Percentiles rank a stretch among this genome's conserved stretches.
Conservation (phyloP, 1,139 yeast genomes). For the Pneumocystis canis region DNA sequence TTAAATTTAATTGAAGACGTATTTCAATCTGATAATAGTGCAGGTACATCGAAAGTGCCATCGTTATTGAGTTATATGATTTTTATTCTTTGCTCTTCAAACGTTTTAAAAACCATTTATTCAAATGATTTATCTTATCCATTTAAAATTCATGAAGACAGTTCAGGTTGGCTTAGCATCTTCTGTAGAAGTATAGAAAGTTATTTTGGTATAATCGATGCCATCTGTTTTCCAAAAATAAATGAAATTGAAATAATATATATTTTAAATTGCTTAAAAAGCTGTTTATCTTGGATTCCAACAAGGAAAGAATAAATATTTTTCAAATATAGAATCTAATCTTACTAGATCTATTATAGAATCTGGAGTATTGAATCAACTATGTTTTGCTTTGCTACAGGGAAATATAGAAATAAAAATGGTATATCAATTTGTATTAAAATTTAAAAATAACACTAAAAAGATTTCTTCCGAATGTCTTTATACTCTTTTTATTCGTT, state of each 20-base stretch:
- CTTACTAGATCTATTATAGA: slow-evolving; percentile 52
- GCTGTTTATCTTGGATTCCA: slow-evolving; percentile 83
- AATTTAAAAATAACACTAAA: neutral
- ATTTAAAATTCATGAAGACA: slow-evolving; percentile 58
- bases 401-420: slow-evolving; percentile 55
- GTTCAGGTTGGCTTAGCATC: slow-evolving; percentile 73
- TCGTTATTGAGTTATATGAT: slow-evolving; percentile 43
- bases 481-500: slow-evolving; percentile 73
- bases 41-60: slow-evolving; percentile 49
- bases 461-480: slow-evolving; percentile 72
- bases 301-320: slow-evolving; percentile 7
- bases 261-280: slow-evolving; percentile 66
- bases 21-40: slow-evolving; percentile 85
- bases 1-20: slow-evolving; percentile 86
- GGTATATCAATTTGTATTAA: neutral
- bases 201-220: slow-evolving; percentile 25
- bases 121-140: slow-evolving; percentile 41
- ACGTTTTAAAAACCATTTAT: slow-evolving; percentile 46
- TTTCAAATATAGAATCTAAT: neutral
- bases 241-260: slow-evolving; percentile 35
- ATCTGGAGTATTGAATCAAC: slow-evolving; percentile 52
- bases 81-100: slow-evolving; percentile 45
- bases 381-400: slow-evolving; percentile 48
- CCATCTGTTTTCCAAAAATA: slow-evolving; percentile 19
- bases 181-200: slow-evolving; percentile 52